Evolutionary conservation across 208 protist species (phyloP), one percentile per base, ranked within the genome.

Genomic region (Phytomonas sp.): DNA sequence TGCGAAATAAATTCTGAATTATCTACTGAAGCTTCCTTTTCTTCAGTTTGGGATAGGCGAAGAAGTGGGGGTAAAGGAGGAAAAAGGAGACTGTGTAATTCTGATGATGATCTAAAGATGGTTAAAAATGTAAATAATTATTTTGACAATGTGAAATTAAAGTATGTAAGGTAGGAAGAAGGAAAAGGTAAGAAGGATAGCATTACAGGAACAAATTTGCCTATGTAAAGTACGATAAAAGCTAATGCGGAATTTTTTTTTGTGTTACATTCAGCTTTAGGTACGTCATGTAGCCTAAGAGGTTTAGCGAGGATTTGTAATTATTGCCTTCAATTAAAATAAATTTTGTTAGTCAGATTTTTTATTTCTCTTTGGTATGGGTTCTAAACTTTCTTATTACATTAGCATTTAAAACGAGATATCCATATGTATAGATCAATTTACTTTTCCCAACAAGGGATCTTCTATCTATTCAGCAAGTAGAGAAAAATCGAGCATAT

Each of bases 401-500:
- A 23, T 42, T 42, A 42, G 36, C 36, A 4, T 42, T 11, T 42
- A 11, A 14, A 42, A 42, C 11, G 11, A 42, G 11, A 14, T 11
- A n/a, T n/a, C 19, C 6, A 26, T 26, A 56, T 12, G 45, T 19
- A 26, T 49, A 19, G 6, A 49, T 19, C 23, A 5, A 1, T 19
- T 56, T 56, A 2, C 23, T 56, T 26, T 26, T n/a, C n/a, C n/a
- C n/a, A n/a, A n/a, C n/a, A n/a, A n/a, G n/a, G 12, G 40, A 75
- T 45, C 14, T 8, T 16, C 29, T 71, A 62, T 62, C 66, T 77
- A 77, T 45, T 89, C 83, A 23, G 63, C 78, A 8, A 89, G 67
- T 34, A 85, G 60, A 4, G 83, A 89, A 30, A 86, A 64, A 59
- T 59, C 36, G n/a, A 83, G 63, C 36, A 83, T 64, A 65, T 86